Evolutionary conservation across 1,139 yeast genomes (phyloP).

Genomic region (Candida pseudocylindracea): DNA sequence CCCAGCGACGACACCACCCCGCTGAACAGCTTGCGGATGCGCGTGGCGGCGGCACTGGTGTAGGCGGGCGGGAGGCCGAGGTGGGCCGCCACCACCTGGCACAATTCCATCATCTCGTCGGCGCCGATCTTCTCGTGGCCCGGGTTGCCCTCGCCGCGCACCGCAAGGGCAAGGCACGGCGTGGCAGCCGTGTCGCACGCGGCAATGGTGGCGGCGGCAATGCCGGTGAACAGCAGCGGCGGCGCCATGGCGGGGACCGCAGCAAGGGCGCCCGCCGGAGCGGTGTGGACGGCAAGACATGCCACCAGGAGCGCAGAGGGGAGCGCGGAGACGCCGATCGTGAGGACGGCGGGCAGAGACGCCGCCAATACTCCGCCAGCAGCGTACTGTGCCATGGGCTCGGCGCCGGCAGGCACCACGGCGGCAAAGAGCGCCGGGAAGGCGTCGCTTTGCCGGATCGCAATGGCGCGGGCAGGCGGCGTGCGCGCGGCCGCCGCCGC

Average conservation of each 20-base stretch:
- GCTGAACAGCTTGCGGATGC: background rate
- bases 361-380: background rate
- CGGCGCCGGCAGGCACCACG: background rate
- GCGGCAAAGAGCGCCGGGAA: background rate
- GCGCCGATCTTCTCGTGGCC: slow-evolving; percentile 2
- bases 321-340: background rate
- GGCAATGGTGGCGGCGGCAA: background rate
- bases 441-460: background rate
- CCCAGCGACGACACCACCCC: background rate
- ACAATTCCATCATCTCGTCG: slow-evolving; percentile 3
- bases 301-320: background rate
- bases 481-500: background rate
- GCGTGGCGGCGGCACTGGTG: background rate
- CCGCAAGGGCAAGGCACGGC: background rate
- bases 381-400: background rate
- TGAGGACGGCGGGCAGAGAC: background rate
- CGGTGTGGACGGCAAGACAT: background rate
- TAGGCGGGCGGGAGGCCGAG: background rate
- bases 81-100: background rate
- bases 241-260: background rate
- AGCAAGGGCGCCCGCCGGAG: background rate
- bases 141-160: slow-evolving; percentile 1
- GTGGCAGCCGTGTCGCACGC: too few relatives aligned
- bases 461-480: background rate
- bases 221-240: background rate